A percentile compares a stretch with the other conserved stretches of the same genome.
Conservation (phyloP, 2,329 filamentous ascomycete genomes). For the Cryphonectria nitschkei region DNA sequence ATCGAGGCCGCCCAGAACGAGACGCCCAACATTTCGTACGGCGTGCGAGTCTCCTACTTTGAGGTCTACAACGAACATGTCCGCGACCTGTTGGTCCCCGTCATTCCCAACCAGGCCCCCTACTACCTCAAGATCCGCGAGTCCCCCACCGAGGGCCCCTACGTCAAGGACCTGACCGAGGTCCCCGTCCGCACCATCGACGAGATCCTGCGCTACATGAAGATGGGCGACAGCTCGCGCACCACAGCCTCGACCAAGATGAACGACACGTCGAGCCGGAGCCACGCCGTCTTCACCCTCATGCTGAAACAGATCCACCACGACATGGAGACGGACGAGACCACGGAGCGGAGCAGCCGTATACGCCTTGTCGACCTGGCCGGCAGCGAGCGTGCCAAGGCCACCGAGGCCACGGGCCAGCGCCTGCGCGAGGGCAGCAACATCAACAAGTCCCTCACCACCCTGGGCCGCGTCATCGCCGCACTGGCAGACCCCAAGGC, state of each 20-base stretch:
- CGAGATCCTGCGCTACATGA: constrained; percentile 91
- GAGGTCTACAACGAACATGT: constrained; percentile 99
- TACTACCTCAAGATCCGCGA: constrained; percentile 98
- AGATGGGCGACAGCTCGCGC: constrained; percentile 81
- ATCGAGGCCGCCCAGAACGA: constrained; percentile 79
- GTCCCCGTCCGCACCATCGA: constrained; percentile 84
- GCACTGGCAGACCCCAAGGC: constrained; percentile 80
- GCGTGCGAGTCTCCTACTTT: constrained; percentile 96
- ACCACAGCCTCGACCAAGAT: constrained; percentile 96
- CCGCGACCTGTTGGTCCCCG: constrained; percentile 84
- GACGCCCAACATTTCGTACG: constrained; percentile 91
- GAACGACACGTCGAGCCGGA: constrained; percentile 97
- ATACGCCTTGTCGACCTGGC: constrained; percentile 95
- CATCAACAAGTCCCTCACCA: constrained; percentile 98
- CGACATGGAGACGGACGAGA: constrained; percentile 96
- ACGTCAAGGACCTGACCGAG: constrained; percentile 95
- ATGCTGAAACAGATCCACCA: constrained; percentile 98
- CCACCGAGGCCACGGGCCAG: constrained; percentile 91
- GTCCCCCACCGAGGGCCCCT: constrained; percentile 91
- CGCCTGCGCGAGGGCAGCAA: constrained; percentile 93
- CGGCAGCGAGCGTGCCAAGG: constrained; percentile 91
- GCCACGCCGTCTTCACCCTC: constrained; percentile 96
- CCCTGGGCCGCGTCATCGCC: constrained; percentile 92
- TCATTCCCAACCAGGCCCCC: constrained; percentile 69
- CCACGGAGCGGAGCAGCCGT: constrained; percentile 89